Conservation (phyloP, 768 basidiomycete species). For the Leccinum broughii region DNA sequence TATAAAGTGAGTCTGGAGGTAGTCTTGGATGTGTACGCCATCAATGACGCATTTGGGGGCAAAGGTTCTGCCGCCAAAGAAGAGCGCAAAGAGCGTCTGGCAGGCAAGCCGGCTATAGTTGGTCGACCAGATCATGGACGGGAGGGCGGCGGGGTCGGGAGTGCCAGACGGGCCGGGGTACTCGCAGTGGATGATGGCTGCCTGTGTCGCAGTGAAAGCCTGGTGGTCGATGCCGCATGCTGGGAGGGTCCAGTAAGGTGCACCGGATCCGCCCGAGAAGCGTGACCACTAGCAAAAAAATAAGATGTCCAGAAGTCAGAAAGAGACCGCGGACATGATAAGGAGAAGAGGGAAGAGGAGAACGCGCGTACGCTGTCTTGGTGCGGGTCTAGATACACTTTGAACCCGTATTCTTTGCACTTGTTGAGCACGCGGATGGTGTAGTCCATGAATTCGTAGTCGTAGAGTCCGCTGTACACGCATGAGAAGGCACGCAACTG, state of each 20-base stretch:
- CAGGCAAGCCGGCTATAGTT: slow-evolving; percentile 89
- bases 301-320: neutral
- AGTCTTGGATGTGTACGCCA: slow-evolving; percentile 90
- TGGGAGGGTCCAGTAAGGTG: slow-evolving; percentile 89
- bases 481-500: neutral
- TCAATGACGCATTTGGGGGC: slow-evolving; percentile 92
- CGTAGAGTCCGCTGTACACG: slow-evolving; percentile 73
- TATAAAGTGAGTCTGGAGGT: slow-evolving; percentile 74
- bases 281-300: slow-evolving; percentile 75
- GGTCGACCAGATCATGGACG: slow-evolving; percentile 96
- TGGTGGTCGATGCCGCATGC: slow-evolving; percentile 90
- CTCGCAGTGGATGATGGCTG: slow-evolving; percentile 87
- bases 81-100: slow-evolving; percentile 91
- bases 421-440: slow-evolving; percentile 83
- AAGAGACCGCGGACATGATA: neutral
- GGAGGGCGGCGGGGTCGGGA: slow-evolving; percentile 72
- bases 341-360: neutral
- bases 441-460: slow-evolving; percentile 91
- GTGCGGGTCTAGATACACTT: slow-evolving; percentile 92
- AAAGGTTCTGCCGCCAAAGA: slow-evolving; percentile 87
- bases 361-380: slow-evolving; percentile 79
- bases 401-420: slow-evolving; percentile 90
- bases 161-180: slow-evolving; percentile 59
- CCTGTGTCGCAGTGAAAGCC: slow-evolving; percentile 81
- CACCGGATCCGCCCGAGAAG: slow-evolving; percentile 92